Evolutionary conservation across 495 filamentous ascomycete genomes (phyloP), one percentile per base, ranked within the genome.

Genomic region (Pseudomonodictys pantanalensis): DNA sequence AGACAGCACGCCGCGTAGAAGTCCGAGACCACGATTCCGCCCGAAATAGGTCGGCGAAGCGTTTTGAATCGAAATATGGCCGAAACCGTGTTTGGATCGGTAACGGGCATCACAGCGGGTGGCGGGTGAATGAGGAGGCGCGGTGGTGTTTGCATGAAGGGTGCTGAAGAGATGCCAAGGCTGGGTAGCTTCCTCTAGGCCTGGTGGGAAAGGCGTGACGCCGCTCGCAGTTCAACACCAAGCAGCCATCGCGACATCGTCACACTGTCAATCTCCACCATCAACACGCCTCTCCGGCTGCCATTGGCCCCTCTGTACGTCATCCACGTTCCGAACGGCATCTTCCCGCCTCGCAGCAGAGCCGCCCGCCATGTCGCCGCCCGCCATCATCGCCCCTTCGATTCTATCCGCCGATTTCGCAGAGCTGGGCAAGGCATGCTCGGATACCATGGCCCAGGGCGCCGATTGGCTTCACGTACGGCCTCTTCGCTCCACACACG

Each of bases 401-500:
- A 97, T 98, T 64, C 86, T 98, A 43, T 92, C 91, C 67, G 95
- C 93, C 53, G 91, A 98, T 79, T 98, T 98, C 72, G 90, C 84
- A 64, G 79, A 84, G 55, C 85, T 98, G 41, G 89, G 91, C 67
- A 79, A 79, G 66, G 93, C 88, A 72, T 98, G 93, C 76, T 82
- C 82, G 18, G 77, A 81, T 52, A 95, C 88, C 53, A 96, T 98
- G 60, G 77, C 78, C 22, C 78, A 89, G 47, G 89, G 90, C 42
- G 88, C 91, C 54, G 88, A 96, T 78, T 97, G 93, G 87, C 81
- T 92, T 60, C 72, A 96, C 92, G 91, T 66, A 70, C 51, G 47
- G 52, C 52, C 25, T 46, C 55, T 53, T 39, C 38, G n/a, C n/a
- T n/a, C 18, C 44, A 46, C 35, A 12, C 32, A 46, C 35, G 10